Conservation (phyloP, 306 rosid genomes). For the Hippophae tibetana region DNA sequence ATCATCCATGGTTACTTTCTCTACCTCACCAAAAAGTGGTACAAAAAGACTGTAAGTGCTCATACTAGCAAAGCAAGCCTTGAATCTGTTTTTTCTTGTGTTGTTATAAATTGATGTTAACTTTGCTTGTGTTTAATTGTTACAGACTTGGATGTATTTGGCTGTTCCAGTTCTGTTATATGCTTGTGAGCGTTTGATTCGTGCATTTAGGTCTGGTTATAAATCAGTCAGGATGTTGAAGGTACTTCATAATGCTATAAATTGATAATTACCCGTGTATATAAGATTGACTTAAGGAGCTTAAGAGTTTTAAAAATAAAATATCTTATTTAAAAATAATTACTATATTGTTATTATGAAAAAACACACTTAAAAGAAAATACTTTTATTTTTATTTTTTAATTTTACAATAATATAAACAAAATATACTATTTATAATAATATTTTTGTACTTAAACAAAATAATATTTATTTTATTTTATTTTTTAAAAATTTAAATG, state of each 20-base stretch:
- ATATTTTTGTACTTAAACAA: too few species aligned
- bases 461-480: too few species aligned
- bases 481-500: too few species aligned
- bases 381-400: too few species aligned
- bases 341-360: too few species aligned
- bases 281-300: too few species aligned
- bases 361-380: too few species aligned
- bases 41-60: constrained; percentile 65
- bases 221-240: constrained; percentile 57
- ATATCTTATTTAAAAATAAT: too few species aligned
- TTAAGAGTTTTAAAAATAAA: too few species aligned
- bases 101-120: neutral
- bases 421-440: too few species aligned
- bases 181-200: constrained; percentile 73
- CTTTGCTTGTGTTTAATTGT: neutral
- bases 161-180: constrained; percentile 66
- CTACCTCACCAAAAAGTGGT: constrained; percentile 75
- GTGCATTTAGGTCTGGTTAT: constrained; percentile 69
- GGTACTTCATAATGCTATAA: constrained; percentile 22
- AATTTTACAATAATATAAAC: too few species aligned
- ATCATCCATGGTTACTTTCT: constrained; percentile 67
- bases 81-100: neutral
- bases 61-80: neutral
- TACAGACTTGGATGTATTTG: constrained; percentile 85
- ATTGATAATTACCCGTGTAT: too few species aligned